Evolutionary conservation across 306 rosid genomes (phyloP), one percentile per base, ranked within the genome.

Genomic region (Datisca glomerata): DNA sequence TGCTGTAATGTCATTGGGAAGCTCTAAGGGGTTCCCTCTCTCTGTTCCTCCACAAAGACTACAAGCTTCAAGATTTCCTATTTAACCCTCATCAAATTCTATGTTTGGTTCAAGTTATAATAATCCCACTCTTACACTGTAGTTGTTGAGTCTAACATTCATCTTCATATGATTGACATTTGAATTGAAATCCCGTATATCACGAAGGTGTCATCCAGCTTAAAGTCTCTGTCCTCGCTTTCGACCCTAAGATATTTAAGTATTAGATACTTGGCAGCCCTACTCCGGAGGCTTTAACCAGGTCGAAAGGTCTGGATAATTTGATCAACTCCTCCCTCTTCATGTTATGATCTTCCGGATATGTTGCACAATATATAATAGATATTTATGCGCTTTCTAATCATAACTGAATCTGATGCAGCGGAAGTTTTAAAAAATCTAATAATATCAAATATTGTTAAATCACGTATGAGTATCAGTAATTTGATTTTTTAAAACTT

Each of bases 331-430:
- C 6, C 0, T 59, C 53, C 12, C 41, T 55, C 6, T 11, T 3
- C 8, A 60, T 60, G 33, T 14, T 21, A 3, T 17, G 48, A 24
- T 40, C 73, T 27, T 60, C 52, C 11, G 60, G 68, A 25, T 9
- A 59, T n/a, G 59, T 29, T 8, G 67, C 46, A 32, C 49, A 41
- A 68, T n/a, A n/a, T n/a, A n/a, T n/a, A n/a, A 47, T 18, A 63
- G 53, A 36, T 51, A 47, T 0, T 32, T 12, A 18, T 58, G 42
- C 8, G 56, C 11, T 12, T 13, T 9, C 3, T 17, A 13, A 49
- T 57, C 51, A 0, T 38, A n/a, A n/a, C n/a, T n/a, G n/a, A n/a
- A n/a, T n/a, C n/a, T n/a, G n/a, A n/a, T n/a, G n/a, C n/a, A n/a
- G n/a, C n/a, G n/a, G n/a, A n/a, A n/a, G n/a, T n/a, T n/a, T n/a